Evolutionary conservation across 306 rosid genomes (phyloP).

Genomic region (Vigna mungo): DNA sequence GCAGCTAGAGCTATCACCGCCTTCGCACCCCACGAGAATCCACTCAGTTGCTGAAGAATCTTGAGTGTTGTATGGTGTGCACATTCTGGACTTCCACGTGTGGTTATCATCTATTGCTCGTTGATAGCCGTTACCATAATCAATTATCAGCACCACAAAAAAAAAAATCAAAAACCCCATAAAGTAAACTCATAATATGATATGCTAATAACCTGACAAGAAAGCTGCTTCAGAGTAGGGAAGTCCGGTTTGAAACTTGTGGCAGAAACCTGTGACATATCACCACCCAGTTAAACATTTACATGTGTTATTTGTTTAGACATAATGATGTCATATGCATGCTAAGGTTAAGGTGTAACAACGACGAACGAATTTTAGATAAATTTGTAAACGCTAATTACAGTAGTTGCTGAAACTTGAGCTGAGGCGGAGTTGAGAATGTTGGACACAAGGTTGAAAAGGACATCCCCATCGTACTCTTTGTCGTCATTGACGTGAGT

Average conservation of each 20-base stretch:
- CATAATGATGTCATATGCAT: neutral
- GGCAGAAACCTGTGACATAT: neutral
- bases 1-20: slow-evolving; percentile 47
- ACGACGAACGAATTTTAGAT: too few relatives aligned
- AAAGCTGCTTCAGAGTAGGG: slow-evolving; percentile 35
- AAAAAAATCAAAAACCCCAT: neutral
- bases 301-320: neutral
- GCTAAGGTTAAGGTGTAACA: neutral
- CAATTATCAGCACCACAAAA: neutral
- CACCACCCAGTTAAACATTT: neutral
- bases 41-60: slow-evolving; percentile 40
- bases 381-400: too few relatives aligned
- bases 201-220: slow-evolving; percentile 39
- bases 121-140: slow-evolving; percentile 5
- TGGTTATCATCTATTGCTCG: slow-evolving; percentile 41
- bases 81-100: slow-evolving; percentile 27
- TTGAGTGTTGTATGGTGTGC: slow-evolving; percentile 44
- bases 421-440: neutral
- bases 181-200: neutral
- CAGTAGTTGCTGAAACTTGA: slow-evolving; percentile 34
- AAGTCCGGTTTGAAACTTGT: slow-evolving; percentile 36
- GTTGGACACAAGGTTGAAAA: slow-evolving; percentile 25
- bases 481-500: slow-evolving; percentile 36
- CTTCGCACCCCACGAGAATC: slow-evolving; percentile 70
- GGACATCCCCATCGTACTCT: neutral